Conservation (phyloP, 1,139 yeast species). For the Blastobotrys aristatus region DNA sequence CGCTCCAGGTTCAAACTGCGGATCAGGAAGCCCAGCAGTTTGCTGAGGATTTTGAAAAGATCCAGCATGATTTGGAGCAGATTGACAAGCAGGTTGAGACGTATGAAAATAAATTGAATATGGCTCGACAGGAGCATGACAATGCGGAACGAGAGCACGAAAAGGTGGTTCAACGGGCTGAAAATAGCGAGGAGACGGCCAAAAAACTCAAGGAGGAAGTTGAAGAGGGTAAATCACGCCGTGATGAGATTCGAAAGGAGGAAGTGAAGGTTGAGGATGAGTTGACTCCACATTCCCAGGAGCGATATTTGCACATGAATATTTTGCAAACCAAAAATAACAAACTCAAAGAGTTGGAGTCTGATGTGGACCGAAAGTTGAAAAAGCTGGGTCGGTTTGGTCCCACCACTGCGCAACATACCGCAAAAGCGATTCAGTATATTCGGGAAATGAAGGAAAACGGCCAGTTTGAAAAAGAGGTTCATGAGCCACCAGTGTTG, state of each 20-base stretch:
- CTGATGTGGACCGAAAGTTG: neutral
- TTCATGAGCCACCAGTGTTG: constrained; percentile 75
- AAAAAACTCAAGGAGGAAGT: neutral
- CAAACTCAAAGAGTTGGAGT: neutral
- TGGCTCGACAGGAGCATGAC: neutral
- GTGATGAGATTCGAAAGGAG: neutral
- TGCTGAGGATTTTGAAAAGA: neutral
- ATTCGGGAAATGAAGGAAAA: neutral
- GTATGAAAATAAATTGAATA: neutral
- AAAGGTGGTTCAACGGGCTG: neutral
- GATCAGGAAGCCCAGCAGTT: neutral
- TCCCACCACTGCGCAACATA: neutral
- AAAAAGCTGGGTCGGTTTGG: neutral
- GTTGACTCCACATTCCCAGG: neutral
- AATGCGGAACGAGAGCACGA: neutral
- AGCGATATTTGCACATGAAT: neutral
- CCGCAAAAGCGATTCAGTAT: neutral
- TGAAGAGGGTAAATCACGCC: neutral
- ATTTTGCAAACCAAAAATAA: neutral
- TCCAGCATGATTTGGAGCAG: neutral
- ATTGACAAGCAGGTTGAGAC: neutral
- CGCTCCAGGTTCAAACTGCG: neutral
- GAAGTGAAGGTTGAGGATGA: neutral
- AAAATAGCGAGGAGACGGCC: neutral
- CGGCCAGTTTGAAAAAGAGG: constrained; percentile 36